Conservation (phyloP, 1,284 basidiomycete species). For the Austroboletus niveus region DNA sequence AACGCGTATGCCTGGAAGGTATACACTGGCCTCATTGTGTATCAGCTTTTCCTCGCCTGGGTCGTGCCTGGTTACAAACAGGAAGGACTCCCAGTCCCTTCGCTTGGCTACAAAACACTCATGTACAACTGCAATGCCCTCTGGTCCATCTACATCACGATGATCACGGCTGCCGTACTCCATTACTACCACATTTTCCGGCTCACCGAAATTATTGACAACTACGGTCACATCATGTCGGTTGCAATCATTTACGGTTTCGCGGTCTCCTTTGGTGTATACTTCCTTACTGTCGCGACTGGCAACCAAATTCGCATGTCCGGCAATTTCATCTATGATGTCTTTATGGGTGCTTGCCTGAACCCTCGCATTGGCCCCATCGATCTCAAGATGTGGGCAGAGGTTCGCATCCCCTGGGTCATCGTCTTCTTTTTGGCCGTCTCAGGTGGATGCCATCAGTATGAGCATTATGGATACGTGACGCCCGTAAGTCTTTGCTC, state of each 20-base stretch:
- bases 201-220: slow-evolving; percentile 93
- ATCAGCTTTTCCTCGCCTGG: slow-evolving; percentile 89
- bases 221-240: slow-evolving; percentile 96
- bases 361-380: slow-evolving; percentile 94
- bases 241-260: slow-evolving; percentile 94
- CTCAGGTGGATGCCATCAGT: slow-evolving; percentile 94
- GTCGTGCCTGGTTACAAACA: slow-evolving; percentile 92
- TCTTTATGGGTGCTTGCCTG: slow-evolving; percentile 94
- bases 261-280: slow-evolving; percentile 75
- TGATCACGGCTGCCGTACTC: slow-evolving; percentile 73
- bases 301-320: slow-evolving; percentile 89
- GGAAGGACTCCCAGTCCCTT: slow-evolving; percentile 92
- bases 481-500: slow-evolving; percentile 64
- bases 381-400: slow-evolving; percentile 99
- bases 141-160: slow-evolving; percentile 82
- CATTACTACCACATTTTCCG: slow-evolving; percentile 87
- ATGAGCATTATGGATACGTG: slow-evolving; percentile 88
- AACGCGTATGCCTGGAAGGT: slow-evolving; percentile 86
- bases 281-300: slow-evolving; percentile 75
- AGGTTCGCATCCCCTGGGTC: slow-evolving; percentile 97
- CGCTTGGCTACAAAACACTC: slow-evolving; percentile 87
- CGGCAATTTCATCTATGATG: slow-evolving; percentile 91
- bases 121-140: slow-evolving; percentile 98
- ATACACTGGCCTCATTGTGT: slow-evolving; percentile 86
- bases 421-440: slow-evolving; percentile 92